A percentile compares a stretch with the other conserved stretches of the same genome.
Conservation (phyloP, 148 eudicot genomes). For the Nepenthes mirabilis region DNA sequence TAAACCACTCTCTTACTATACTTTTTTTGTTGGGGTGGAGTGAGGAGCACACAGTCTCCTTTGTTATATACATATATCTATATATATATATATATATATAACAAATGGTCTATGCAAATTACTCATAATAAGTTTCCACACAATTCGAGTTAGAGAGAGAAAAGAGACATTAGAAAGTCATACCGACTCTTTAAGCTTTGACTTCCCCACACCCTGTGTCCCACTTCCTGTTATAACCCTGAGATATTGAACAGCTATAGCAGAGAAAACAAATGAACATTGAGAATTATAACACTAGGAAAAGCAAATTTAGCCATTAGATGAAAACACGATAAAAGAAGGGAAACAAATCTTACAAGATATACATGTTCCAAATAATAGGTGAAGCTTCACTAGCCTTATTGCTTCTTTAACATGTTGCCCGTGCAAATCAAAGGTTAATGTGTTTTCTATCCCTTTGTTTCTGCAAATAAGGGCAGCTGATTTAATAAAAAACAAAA, state of each 20-base stretch:
- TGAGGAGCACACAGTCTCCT: too few species aligned
- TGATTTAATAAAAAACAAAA: conserved; percentile 2
- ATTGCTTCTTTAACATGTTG: conserved; percentile 93
- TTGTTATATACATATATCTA: too few species aligned
- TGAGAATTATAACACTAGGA: background rate
- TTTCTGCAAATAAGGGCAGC: conserved; percentile 43
- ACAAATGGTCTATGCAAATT: too few species aligned
- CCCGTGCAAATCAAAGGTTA: conserved; percentile 96
- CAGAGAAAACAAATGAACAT: conserved; percentile 6
- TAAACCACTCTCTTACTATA: too few species aligned
- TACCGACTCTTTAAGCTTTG: conserved; percentile 86
- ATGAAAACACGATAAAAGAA: background rate
- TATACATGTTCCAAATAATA: conserved; percentile 74
- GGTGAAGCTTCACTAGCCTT: conserved; percentile 89
- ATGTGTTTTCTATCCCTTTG: conserved; percentile 58
- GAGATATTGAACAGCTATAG: conserved; percentile 66
- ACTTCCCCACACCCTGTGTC: conserved; percentile 74
- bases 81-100: too few species aligned
- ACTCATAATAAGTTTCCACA: too few species aligned
- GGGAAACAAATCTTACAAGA: conserved; percentile 49
- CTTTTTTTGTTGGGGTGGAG: too few species aligned
- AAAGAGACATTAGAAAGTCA: background rate
- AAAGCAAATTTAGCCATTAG: background rate
- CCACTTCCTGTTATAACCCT: conserved; percentile 97
- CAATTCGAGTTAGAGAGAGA: background rate